Evolutionary conservation across 495 filamentous ascomycete species (phyloP).

Genomic region (Physcia stellaris): DNA sequence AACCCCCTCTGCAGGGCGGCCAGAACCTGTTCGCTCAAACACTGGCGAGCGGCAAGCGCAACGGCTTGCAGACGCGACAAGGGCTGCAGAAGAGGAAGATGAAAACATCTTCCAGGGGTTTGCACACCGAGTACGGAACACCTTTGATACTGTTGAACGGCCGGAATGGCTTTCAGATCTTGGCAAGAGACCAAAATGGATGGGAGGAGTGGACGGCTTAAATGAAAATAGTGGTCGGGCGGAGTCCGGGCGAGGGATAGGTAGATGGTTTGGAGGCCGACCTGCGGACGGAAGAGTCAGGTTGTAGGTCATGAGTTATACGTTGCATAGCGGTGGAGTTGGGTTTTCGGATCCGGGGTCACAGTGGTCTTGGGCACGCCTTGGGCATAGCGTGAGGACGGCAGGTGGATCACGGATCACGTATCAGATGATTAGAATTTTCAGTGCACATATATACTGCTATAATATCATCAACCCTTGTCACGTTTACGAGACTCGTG

Average conservation of each 20-base stretch:
- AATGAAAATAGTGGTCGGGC: constrained; percentile 23
- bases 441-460: too few species aligned
- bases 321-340: constrained; percentile 22
- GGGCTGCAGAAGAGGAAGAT: constrained; percentile 49
- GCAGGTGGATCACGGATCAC: too few species aligned
- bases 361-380: too few species aligned
- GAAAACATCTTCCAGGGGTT: constrained; percentile 72
- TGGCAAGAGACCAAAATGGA: constrained; percentile 68
- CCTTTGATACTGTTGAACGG: constrained; percentile 69
- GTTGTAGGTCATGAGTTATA: constrained; percentile 14
- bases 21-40: background rate
- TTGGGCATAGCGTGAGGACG: too few species aligned
- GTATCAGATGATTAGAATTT: too few species aligned
- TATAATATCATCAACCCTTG: too few species aligned
- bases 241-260: constrained; percentile 26
- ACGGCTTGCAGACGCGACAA: constrained; percentile 19
- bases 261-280: constrained; percentile 42
- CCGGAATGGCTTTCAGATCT: constrained; percentile 66
- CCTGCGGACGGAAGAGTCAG: constrained; percentile 33
- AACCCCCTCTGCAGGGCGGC: background rate
- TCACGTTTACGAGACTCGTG: too few species aligned
- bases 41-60: constrained; percentile 14
- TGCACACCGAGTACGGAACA: constrained; percentile 76
- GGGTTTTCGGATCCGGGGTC: background rate
- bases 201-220: constrained; percentile 42